These are phyloP conservation scores for Lactifluus piperatus DNA, from an alignment of 768 basidiomycete species.

Conservation along the genomic window DNA sequence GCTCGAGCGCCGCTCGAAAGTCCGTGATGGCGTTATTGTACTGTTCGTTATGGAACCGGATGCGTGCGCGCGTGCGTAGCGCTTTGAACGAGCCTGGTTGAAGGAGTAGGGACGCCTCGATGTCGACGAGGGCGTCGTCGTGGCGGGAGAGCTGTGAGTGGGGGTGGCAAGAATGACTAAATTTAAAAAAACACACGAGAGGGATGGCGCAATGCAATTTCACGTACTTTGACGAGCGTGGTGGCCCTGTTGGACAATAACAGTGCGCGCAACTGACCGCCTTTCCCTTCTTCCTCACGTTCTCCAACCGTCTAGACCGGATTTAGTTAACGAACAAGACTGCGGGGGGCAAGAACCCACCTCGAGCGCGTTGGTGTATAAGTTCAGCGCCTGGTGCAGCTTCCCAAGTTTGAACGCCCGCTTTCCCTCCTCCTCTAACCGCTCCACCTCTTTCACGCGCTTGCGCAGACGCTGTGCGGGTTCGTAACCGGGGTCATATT, in stretches of 20 bases:
- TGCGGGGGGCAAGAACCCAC: slow-evolving; percentile 28
- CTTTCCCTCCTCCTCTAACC: slow-evolving; percentile 82
- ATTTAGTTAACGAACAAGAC: too few relatives aligned
- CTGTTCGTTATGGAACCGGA: slow-evolving; percentile 63
- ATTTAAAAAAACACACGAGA: neutral
- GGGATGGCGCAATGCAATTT: slow-evolving; percentile 2
- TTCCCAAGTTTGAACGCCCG: slow-evolving; percentile 55
- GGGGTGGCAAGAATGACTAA: neutral
- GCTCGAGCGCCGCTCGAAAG: slow-evolving; percentile 73
- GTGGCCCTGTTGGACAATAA: slow-evolving; percentile 80
- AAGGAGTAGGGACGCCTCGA: slow-evolving; percentile 55
- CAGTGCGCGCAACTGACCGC: slow-evolving; percentile 74
- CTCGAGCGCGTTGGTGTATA: slow-evolving; percentile 66
- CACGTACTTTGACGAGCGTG: slow-evolving; percentile 59
- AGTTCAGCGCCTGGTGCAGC: slow-evolving; percentile 52
- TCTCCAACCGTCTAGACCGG: slow-evolving; percentile 52
- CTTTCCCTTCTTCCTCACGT: slow-evolving; percentile 60
- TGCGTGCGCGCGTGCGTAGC: slow-evolving; percentile 76
- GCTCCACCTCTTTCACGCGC: slow-evolving; percentile 75
- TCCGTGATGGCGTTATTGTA: slow-evolving; percentile 65
- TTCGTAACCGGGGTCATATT: slow-evolving; percentile 70
- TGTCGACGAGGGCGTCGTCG: slow-evolving; percentile 64
- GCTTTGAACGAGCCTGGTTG: slow-evolving; percentile 72
- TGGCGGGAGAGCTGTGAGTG: slow-evolving; percentile 46
- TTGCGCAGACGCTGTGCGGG: slow-evolving; percentile 62